Evolutionary conservation across 2,329 filamentous ascomycete genomes (phyloP), one percentile per base, ranked within the genome.

Genomic region (Domatiomyces catenatus): DNA sequence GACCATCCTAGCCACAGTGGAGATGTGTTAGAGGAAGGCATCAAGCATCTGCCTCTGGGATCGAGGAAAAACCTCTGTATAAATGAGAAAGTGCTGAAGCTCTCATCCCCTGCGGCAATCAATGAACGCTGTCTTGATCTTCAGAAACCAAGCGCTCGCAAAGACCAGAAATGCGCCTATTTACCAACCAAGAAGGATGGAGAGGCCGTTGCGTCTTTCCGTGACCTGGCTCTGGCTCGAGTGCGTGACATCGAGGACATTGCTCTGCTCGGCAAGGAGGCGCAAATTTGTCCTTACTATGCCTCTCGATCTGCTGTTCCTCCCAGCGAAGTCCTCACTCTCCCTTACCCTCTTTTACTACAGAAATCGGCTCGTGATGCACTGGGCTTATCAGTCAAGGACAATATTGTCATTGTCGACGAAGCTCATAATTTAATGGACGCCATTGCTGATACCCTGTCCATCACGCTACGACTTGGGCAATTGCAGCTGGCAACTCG

Each of bases 341-440:
- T 98, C 17, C 92, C 92, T 0, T 98, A 98, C 63, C 90, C 90
- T 1, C 68, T 98, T 5, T 74, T 98, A 0, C 71, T 98, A 2
- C 92, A 96, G 61, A 85, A 82, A 60, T 85, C 81, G 3, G 89
- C 92, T 0, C 75, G 92, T 47, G 89, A 96, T 54, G 88, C 92
- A 0, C 73, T 98, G 0, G 83, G 84, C 0, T 80, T 98, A 44
- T 90, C 84, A 20, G 68, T 98, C 7, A 88, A 93, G 59, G 80
- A 81, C 4, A 92, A 94, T 61, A 74, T 98, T 0, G 81, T 98
- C n/a, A 84, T 98, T 22, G 86, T 98, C 46, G 92, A 98, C 59
- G 92, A 98, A 70, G 92, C 92, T 0, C 92, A 98, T 64, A 98
- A 98, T 62, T 77, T 98, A 48, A 94, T 95, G 83, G 89, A 95